Percentiles rank a stretch among this genome's conserved stretches.
Conservation (phyloP, 139 green algal genomes). For the Gonium pectorale region DNA sequence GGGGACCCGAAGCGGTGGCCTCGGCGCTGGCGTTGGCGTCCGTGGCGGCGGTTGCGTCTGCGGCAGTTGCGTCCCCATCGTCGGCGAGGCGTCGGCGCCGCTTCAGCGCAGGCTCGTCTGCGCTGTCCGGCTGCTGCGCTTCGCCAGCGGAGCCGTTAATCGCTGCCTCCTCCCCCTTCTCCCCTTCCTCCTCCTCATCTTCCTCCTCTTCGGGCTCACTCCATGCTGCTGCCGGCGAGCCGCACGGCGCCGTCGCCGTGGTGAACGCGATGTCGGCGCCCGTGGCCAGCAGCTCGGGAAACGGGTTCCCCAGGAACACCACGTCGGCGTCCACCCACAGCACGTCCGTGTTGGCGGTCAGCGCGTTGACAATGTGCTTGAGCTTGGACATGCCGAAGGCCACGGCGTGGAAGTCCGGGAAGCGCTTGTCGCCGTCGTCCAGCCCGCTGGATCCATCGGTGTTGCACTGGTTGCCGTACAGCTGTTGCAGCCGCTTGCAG, state of each 20-base stretch:
- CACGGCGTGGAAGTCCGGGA: neutral
- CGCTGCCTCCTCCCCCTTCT: neutral
- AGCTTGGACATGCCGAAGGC: conserved; percentile 34
- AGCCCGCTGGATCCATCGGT: conserved; percentile 15
- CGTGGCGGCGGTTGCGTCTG: neutral
- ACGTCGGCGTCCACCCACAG: conserved; percentile 38
- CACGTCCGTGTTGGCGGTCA: conserved; percentile 2
- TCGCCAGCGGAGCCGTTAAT: neutral
- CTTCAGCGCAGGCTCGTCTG: neutral
- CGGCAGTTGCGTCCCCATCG: too few species aligned
- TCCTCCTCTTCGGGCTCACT: neutral
- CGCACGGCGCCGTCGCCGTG: neutral
- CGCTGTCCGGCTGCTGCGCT: too few species aligned
- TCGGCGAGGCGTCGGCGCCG: too few species aligned
- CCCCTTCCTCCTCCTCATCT: neutral
- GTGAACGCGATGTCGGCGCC: conserved; percentile 8
- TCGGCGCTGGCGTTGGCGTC: neutral
- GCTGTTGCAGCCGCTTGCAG: neutral
- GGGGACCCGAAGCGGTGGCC: too few species aligned
- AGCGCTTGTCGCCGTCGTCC: neutral
- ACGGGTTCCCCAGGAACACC: conserved; percentile 28
- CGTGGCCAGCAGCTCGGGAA: conserved; percentile 5
- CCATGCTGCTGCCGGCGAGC: too few species aligned
- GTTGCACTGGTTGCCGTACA: neutral
- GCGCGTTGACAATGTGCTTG: conserved; percentile 25